phyloP scores from a whole-genome alignment of 768 basidiomycete genomes.

The Lactarius akahatsu region DNA sequence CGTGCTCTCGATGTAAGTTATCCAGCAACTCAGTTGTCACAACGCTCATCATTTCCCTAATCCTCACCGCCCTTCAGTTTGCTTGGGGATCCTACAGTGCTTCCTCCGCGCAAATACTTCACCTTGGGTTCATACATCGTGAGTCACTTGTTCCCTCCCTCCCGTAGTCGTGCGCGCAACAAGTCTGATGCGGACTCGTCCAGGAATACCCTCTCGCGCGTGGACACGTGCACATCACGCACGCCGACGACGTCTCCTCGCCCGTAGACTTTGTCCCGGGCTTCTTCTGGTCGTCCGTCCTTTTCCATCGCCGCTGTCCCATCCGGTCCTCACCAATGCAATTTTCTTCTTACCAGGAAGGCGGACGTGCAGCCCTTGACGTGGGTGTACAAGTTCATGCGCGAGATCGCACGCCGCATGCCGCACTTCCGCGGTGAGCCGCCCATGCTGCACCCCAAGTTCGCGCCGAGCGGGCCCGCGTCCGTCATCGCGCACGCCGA shows the following conservation, averaged over 20 bases:
- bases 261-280: slow-evolving; percentile 30
- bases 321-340: not conserved
- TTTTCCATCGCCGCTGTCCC: not conserved
- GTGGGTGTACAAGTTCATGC: slow-evolving; percentile 54
- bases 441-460: slow-evolving; percentile 33
- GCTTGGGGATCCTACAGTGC: not conserved
- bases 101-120: slow-evolving; percentile 28
- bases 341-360: slow-evolving; percentile 25
- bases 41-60: not conserved
- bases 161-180: not conserved
- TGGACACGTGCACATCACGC: slow-evolving; percentile 30
- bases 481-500: slow-evolving; percentile 4
- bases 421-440: slow-evolving; percentile 37
- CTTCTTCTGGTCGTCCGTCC: slow-evolving; percentile 34
- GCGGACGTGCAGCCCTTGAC: slow-evolving; percentile 43
- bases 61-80: not conserved
- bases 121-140: slow-evolving; percentile 16
- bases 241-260: slow-evolving; percentile 29
- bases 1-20: slow-evolving; percentile 23
- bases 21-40: not conserved
- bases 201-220: slow-evolving; percentile 27
- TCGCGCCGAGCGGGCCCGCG: slow-evolving; percentile 35
- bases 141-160: not conserved
- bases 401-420: slow-evolving; percentile 59
- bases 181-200: not conserved